Percentiles rank a stretch among this genome's conserved stretches.
These are phyloP conservation scores for Canavalia gladiata DNA, from an alignment of 306 rosid species.

Conservation along the genomic window DNA sequence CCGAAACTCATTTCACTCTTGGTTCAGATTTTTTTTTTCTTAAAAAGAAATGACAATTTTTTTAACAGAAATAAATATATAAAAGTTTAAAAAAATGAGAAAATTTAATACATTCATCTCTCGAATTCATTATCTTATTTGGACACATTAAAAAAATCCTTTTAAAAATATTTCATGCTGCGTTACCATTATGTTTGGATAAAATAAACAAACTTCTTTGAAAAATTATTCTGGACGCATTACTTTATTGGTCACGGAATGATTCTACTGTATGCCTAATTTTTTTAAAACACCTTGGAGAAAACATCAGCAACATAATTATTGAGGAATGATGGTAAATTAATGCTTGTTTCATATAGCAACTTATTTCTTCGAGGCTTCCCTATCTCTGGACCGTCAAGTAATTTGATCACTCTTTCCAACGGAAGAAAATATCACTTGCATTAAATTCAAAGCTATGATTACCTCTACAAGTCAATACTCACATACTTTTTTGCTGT, in stretches of 20 bases:
- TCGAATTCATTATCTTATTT: no score
- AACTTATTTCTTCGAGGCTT: constrained; percentile 26
- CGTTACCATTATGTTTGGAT: not conserved
- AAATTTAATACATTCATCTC: no score
- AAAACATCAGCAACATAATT: not conserved
- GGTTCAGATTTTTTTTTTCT: not conserved
- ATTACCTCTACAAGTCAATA: constrained; percentile 37
- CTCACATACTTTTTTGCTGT: constrained; percentile 30
- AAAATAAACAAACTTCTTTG: not conserved
- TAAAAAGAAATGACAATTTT: no score
- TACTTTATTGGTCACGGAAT: constrained; percentile 19
- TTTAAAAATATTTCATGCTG: not conserved
- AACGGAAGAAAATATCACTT: constrained; percentile 12
- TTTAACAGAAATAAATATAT: no score
- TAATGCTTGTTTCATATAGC: constrained; percentile 22
- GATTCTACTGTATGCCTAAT: not conserved
- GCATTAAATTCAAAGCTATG: constrained; percentile 46
- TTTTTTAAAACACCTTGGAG: not conserved
- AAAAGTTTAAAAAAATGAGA: no score
- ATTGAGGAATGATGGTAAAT: constrained; percentile 17
- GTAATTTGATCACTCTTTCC: constrained; percentile 42
- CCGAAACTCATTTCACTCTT: not conserved
- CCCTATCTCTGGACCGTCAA: constrained; percentile 46
- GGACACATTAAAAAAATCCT: no score
- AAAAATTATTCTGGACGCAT: not conserved